Percentiles rank a stretch among this genome's conserved stretches.
phyloP scores from a whole-genome alignment of 208 protist genomes.

The Trypanosoma melophagium region DNA sequence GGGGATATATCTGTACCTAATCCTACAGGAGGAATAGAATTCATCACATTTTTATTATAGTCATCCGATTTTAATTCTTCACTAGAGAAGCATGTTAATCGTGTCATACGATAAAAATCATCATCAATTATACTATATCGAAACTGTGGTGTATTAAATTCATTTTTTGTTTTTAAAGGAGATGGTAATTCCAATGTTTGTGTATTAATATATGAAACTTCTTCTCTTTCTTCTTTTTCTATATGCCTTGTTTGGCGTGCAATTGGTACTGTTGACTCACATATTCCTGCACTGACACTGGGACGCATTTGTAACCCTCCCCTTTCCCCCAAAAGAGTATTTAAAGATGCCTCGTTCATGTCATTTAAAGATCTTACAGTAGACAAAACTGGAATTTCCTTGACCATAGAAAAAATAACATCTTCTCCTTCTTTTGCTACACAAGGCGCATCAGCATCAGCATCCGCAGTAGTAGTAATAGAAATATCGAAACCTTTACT shows the following conservation, averaged over 20 bases:
- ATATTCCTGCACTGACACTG: slow-evolving; percentile 4
- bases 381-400: neutral
- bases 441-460: neutral
- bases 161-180: neutral
- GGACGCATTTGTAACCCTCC: neutral
- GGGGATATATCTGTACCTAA: slow-evolving; percentile 15
- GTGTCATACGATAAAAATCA: slow-evolving; percentile 20
- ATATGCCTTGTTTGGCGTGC: neutral
- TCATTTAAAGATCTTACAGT: slow-evolving; percentile 3
- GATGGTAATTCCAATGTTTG: neutral
- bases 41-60: neutral
- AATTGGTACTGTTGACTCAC: neutral
- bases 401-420: neutral
- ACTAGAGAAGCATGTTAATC: neutral
- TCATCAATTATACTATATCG: slow-evolving; percentile 2
- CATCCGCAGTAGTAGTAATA: too few species aligned
- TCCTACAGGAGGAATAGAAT: neutral
- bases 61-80: neutral
- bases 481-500: too few species aligned
- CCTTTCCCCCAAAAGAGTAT: neutral
- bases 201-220: neutral
- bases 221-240: neutral
- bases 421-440: neutral
- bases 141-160: neutral
- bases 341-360: neutral